Evolutionary conservation across 768 basidiomycete genomes (phyloP), one percentile per base, ranked within the genome.

Genomic region (Pleurotus salmoneostramineus): DNA sequence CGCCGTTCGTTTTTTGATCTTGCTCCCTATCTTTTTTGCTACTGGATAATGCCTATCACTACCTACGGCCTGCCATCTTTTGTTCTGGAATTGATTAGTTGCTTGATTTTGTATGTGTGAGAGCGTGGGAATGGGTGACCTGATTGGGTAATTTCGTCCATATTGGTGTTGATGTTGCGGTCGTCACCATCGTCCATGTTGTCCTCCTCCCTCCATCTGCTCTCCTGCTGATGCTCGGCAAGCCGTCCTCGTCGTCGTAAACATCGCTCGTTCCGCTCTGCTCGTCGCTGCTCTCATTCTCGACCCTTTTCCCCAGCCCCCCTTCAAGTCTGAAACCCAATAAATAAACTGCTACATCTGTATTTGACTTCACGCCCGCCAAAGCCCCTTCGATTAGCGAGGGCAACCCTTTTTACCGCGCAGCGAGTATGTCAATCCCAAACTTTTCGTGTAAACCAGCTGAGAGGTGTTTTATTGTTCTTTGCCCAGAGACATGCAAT

Each of bases 401-500:
- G 15, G 44, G 44, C 8, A 45, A 11, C 44, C 8, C 17, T 6
- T 45, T 7, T 6, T 7, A 6, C 6, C 44, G 10, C 27, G 33
- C 27, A 27, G 48, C 48, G 48, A 49, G 48, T 34, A 49, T 27
- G 52, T n/a, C 6, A 55, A n/a, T 10, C 10, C 17, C 36, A 55
- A 49, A 21, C 6, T 5, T 11, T 10, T 49, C 5, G 7, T 32
- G 10, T 36, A 43, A 42, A 42, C 15, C 21, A 27, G 14, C 52
- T 31, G 8, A 55, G 37, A 43, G 2, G 14, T 11, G 35, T 54
- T 36, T 54, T 54, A 43, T 55, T 55, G 52, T 55, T 55, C 40
- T 55, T 27, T 40, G 43, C 37, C 52, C 61, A 76, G 77, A 75
- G 75, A 77, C 65, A 62, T 74, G 54, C 74, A 74, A 64, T 71